Conservation (phyloP, 2,329 filamentous ascomycete genomes). For the Fusarium concolor region DNA sequence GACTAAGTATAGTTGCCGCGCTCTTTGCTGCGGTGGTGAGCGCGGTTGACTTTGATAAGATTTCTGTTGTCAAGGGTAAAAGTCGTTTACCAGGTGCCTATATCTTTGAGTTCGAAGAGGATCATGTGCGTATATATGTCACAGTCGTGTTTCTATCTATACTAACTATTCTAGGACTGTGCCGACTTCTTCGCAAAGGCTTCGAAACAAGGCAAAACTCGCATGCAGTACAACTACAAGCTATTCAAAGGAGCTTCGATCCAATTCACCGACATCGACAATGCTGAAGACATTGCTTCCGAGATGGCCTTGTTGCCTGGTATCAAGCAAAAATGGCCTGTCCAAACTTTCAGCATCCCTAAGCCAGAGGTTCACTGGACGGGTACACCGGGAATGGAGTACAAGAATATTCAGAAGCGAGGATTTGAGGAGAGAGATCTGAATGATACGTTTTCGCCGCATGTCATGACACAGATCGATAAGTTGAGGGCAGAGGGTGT, state of each 20-base stretch:
- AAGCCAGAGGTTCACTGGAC: slow-evolving; percentile 55
- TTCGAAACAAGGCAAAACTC: slow-evolving; percentile 54
- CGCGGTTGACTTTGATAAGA: slow-evolving; percentile 45
- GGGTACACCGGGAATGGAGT: slow-evolving; percentile 50
- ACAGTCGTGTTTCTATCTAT: accelerated
- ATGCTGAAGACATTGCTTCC: slow-evolving; percentile 56
- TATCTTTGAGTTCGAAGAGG: slow-evolving; percentile 65
- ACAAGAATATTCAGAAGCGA: slow-evolving; percentile 34
- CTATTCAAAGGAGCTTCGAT: slow-evolving; percentile 68
- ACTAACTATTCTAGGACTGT: slow-evolving; percentile 26
- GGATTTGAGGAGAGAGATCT: slow-evolving; percentile 27
- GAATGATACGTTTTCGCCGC: slow-evolving; percentile 59
- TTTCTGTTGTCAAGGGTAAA: slow-evolving; percentile 33
- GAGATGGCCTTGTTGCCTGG: slow-evolving; percentile 56
- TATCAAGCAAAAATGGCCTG: slow-evolving; percentile 63
- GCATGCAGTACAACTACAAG: slow-evolving; percentile 62
- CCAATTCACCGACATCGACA: slow-evolving; percentile 61
- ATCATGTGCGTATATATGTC: slow-evolving; percentile 53
- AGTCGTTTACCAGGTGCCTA: slow-evolving; percentile 59
- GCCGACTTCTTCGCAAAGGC: slow-evolving; percentile 34
- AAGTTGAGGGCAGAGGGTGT: slow-evolving; percentile 61
- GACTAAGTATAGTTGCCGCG: slow-evolving; percentile 49
- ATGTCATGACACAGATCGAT: slow-evolving; percentile 68
- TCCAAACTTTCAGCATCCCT: slow-evolving; percentile 59
- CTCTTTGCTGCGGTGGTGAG: slow-evolving; percentile 51